Percentiles rank a stretch among this genome's conserved stretches.
phyloP scores from a whole-genome alignment of 495 filamentous ascomycete species.

The Aspergillus bertholletiae region DNA sequence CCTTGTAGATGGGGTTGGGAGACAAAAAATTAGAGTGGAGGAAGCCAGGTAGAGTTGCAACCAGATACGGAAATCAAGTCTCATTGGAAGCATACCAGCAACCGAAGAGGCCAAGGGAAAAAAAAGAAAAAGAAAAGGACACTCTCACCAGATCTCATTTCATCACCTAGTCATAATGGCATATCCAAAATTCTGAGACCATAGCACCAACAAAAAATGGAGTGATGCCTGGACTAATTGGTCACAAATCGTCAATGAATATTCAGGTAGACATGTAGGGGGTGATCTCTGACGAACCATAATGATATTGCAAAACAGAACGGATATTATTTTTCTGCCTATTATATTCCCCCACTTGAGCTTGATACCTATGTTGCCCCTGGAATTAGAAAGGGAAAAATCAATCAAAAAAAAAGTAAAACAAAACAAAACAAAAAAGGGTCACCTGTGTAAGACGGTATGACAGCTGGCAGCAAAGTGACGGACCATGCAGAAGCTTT shows the following conservation, averaged over 20 bases:
- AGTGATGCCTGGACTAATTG: constrained; percentile 20
- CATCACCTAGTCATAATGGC: neutral
- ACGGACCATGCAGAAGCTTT: constrained; percentile 39
- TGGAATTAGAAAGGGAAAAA: constrained; percentile 24
- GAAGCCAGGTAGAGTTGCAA: constrained; percentile 23
- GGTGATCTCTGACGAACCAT: constrained; percentile 16
- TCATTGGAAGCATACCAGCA: constrained; percentile 14
- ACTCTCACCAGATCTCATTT: neutral
- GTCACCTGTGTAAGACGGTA: constrained; percentile 32
- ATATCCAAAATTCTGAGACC: constrained; percentile 15
- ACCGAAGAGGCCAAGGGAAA: constrained; percentile 10
- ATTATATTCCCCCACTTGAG: constrained; percentile 14
- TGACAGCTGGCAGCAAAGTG: constrained; percentile 41
- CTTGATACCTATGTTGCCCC: constrained; percentile 12
- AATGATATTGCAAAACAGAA: constrained; percentile 4
- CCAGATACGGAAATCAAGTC: constrained; percentile 20
- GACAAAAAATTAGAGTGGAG: constrained; percentile 10
- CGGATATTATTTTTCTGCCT: constrained; percentile 10
- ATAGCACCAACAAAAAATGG: constrained; percentile 11
- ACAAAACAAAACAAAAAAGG: constrained; percentile 20
- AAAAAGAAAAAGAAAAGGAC: neutral
- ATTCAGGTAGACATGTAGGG: constrained; percentile 10
- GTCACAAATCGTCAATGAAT: constrained; percentile 19
- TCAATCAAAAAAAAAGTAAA: constrained; percentile 17
- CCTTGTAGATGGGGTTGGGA: constrained; percentile 12